A percentile compares a stretch with the other conserved stretches of the same genome.
phyloP scores from a whole-genome alignment of 106 monocot species.

The Xerophyta viscosa region DNA sequence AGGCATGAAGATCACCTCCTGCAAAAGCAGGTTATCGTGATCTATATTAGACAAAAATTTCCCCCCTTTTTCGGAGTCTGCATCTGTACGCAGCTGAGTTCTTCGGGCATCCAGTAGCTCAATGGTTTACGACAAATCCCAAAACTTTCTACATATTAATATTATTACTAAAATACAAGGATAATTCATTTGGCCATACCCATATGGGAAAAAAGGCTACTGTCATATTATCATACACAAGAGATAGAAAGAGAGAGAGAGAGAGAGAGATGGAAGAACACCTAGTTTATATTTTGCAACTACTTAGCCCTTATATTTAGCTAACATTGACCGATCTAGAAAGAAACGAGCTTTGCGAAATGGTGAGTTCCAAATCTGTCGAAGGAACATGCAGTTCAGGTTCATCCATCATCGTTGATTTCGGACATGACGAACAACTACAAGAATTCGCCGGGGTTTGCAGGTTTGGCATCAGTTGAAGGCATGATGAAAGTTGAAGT shows the following conservation, averaged over 20 bases:
- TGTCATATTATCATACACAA: background rate
- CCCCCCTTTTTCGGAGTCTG: too few species aligned
- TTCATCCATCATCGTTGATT: background rate
- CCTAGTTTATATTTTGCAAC: background rate
- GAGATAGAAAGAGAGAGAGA: background rate
- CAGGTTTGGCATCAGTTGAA: background rate
- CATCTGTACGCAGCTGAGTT: too few species aligned
- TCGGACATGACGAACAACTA: background rate
- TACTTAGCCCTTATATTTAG: background rate
- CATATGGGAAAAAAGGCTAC: too few species aligned
- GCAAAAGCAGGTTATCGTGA: too few species aligned
- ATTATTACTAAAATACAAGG: too few species aligned
- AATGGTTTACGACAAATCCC: too few species aligned
- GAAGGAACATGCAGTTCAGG: constrained; percentile 1
- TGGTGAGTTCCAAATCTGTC: constrained; percentile 13
- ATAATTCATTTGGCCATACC: too few species aligned
- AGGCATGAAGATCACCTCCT: too few species aligned
- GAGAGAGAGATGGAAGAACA: background rate
- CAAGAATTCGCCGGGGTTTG: too few species aligned
- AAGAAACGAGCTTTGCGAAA: constrained; percentile 2
- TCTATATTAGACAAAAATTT: too few species aligned
- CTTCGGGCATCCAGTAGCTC: too few species aligned
- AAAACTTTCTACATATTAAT: too few species aligned
- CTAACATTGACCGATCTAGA: background rate
- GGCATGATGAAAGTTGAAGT: background rate